Conservation (phyloP, 2,329 filamentous ascomycete species). For the Alternaria infectoria region DNA sequence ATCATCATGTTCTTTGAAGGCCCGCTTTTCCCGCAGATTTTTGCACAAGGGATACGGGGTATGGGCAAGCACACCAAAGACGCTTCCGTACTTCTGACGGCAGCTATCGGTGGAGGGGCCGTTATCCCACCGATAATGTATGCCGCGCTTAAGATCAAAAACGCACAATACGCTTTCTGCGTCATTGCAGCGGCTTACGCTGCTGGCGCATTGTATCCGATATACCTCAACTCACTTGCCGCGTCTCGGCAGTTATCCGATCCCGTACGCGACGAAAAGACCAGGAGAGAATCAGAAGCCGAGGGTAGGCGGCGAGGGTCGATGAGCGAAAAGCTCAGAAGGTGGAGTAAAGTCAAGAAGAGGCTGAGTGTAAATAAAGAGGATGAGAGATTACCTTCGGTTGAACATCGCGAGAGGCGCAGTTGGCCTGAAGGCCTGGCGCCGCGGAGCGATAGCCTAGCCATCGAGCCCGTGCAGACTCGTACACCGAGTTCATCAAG, state of each 20-base stretch:
- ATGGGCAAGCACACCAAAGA: slow-evolving; percentile 65
- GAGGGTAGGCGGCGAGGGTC: slow-evolving; percentile 31
- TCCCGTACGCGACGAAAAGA: slow-evolving; percentile 49
- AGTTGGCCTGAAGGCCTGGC: slow-evolving; percentile 40
- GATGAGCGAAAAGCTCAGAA: slow-evolving; percentile 21
- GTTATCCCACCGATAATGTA: slow-evolving; percentile 63
- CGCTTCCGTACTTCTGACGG: slow-evolving; percentile 60
- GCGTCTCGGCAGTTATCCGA: slow-evolving; percentile 59
- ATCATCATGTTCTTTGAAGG: slow-evolving; percentile 67
- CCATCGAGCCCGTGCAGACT: slow-evolving; percentile 18
- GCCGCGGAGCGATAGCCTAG: slow-evolving; percentile 17
- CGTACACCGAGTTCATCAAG: slow-evolving; percentile 14
- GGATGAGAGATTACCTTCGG: slow-evolving; percentile 28
- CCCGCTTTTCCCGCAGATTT: slow-evolving; percentile 65
- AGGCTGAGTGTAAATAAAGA: slow-evolving; percentile 27
- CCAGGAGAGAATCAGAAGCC: slow-evolving; percentile 30
- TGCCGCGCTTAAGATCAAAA: slow-evolving; percentile 49
- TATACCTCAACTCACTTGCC: slow-evolving; percentile 60
- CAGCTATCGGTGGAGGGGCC: slow-evolving; percentile 62
- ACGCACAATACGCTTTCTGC: slow-evolving; percentile 58
- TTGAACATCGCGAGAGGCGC: slow-evolving; percentile 40
- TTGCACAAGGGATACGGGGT: slow-evolving; percentile 64
- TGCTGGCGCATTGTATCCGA: slow-evolving; percentile 59
- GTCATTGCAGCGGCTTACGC: slow-evolving; percentile 61
- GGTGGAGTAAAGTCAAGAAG: slow-evolving; percentile 33